These are phyloP conservation scores for Filosporella fistucella DNA, from an alignment of 495 filamentous ascomycete species.

Conservation along the genomic window DNA sequence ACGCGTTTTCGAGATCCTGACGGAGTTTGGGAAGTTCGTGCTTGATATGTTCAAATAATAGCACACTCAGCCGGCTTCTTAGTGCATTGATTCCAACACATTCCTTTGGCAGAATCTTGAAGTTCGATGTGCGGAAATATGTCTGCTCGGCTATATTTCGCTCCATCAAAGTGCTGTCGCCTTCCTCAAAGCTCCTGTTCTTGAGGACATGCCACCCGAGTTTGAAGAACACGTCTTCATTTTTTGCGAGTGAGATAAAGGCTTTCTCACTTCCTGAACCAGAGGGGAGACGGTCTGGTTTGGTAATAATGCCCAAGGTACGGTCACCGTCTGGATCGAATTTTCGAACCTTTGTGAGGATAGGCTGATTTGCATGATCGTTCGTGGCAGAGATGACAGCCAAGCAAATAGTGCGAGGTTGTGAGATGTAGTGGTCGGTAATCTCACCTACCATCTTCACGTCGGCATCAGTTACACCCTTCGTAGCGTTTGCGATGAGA, in stretches of 20 bases:
- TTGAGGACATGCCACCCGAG: constrained; percentile 60
- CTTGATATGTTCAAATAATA: constrained; percentile 33
- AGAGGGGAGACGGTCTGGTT: constrained; percentile 42
- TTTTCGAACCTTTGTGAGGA: constrained; percentile 17
- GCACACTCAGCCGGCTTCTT: constrained; percentile 30
- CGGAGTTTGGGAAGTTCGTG: constrained; percentile 26
- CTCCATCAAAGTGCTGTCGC: constrained; percentile 28
- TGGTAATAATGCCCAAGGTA: constrained; percentile 48
- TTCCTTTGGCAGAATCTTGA: constrained; percentile 3
- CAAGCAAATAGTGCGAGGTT: constrained; percentile 52
- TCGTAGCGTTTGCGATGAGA: constrained; percentile 28
- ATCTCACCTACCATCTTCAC: constrained; percentile 41
- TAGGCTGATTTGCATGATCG: constrained; percentile 41
- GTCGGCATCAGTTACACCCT: constrained; percentile 35
- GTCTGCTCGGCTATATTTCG: constrained; percentile 31
- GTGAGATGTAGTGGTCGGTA: constrained; percentile 50
- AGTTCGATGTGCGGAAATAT: constrained; percentile 23
- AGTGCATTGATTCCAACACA: constrained; percentile 31
- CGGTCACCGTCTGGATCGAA: constrained; percentile 37
- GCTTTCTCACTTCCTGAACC: constrained; percentile 41
- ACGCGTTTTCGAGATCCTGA: constrained; percentile 13
- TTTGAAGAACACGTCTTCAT: constrained; percentile 33
- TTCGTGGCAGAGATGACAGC: constrained; percentile 50
- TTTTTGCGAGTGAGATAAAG: constrained; percentile 45
- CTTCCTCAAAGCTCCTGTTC: constrained; percentile 34